Percentiles rank a stretch among this genome's conserved stretches.
phyloP scores from a whole-genome alignment of 129 eudicot species.

The Flaveria sonorensis region DNA sequence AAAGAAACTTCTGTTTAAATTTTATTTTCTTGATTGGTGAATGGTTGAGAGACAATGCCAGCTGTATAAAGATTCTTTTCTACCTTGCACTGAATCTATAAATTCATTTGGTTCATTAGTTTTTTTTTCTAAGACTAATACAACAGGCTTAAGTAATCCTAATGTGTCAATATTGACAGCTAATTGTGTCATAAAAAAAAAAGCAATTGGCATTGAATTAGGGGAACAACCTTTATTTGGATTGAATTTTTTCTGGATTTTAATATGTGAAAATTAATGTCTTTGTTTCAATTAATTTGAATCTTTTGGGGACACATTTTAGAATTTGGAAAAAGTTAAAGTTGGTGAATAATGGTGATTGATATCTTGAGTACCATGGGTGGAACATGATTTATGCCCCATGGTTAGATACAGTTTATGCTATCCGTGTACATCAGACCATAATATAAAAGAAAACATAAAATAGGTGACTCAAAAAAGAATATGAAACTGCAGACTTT shows the following conservation, averaged over 20 bases:
- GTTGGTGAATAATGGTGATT: not conserved
- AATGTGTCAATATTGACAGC: constrained; percentile 32
- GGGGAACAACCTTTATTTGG: constrained; percentile 22
- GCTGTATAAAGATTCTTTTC: constrained; percentile 1
- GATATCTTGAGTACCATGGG: not conserved
- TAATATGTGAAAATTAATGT: not conserved
- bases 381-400: not conserved
- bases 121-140: constrained; percentile 7
- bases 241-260: constrained; percentile 10
- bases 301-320: not conserved
- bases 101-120: constrained; percentile 28
- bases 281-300: not conserved
- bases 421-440: not conserved
- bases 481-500: not conserved
- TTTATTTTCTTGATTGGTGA: constrained; percentile 24
- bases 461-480: not conserved
- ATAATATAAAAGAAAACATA: not conserved
- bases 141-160: constrained; percentile 13
- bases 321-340: not conserved
- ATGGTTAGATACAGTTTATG: constrained; percentile 5
- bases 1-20: constrained; percentile 25
- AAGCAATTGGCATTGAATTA: not conserved
- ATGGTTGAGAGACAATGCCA: constrained; percentile 34
- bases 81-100: constrained; percentile 21
- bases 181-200: constrained; percentile 12